A percentile compares a stretch with the other conserved stretches of the same genome.
Conservation (phyloP, 2,329 filamentous ascomycete genomes). For the Aspergillus thermomutatus region DNA sequence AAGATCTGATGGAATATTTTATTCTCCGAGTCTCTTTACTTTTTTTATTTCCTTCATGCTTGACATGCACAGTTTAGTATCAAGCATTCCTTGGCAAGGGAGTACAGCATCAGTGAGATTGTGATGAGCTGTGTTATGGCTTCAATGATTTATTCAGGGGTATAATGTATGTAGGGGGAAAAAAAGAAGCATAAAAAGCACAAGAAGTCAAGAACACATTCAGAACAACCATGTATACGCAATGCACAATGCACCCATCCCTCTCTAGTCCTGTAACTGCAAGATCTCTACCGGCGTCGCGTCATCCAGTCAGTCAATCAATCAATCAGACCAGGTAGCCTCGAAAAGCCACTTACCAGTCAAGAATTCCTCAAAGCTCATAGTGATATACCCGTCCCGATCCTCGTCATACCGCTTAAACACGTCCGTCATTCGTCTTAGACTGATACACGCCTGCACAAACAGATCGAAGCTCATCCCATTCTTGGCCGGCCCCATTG, state of each 20-base stretch:
- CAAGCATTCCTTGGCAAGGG: background rate
- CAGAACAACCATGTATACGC: background rate
- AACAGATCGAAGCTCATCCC: constrained; percentile 93
- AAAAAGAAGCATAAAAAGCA: constrained; percentile 1
- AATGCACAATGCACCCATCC: background rate
- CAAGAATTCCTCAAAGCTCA: constrained; percentile 79
- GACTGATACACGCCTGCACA: constrained; percentile 91
- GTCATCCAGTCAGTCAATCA: constrained; percentile 5
- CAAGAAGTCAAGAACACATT: background rate
- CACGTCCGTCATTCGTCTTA: constrained; percentile 98
- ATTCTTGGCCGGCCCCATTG: constrained; percentile 36
- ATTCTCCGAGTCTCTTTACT: background rate
- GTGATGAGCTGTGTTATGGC: background rate
- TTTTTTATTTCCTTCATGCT: background rate
- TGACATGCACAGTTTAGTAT: background rate
- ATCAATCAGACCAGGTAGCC: background rate
- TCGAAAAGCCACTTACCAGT: constrained; percentile 46
- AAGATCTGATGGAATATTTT: too few relatives aligned
- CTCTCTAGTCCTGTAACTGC: constrained; percentile 33
- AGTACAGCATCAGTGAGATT: background rate
- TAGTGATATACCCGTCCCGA: constrained; percentile 84
- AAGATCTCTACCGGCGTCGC: constrained; percentile 27
- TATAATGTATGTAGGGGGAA: constrained; percentile 8
- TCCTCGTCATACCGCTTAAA: constrained; percentile 99
- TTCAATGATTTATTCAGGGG: constrained; percentile 1